Evolutionary conservation across 2,329 filamentous ascomycete species (phyloP).

Genomic region (Beauveria medogensis): DNA sequence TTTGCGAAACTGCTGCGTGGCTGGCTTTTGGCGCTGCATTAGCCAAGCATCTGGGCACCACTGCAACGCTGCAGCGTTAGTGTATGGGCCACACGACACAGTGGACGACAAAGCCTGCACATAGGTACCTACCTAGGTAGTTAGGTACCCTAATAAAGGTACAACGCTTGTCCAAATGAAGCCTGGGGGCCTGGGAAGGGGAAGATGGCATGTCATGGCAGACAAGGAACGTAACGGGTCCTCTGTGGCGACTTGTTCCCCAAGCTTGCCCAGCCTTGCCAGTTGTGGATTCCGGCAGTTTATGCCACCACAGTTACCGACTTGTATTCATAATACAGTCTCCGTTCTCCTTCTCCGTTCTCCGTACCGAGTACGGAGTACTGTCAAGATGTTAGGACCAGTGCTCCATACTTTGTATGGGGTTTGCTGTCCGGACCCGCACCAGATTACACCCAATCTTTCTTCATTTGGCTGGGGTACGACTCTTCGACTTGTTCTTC

Average conservation of each 20-base stretch:
- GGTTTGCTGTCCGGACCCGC: background rate
- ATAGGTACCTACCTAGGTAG: too few relatives aligned
- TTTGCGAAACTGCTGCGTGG: too few relatives aligned
- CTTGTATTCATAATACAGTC: background rate
- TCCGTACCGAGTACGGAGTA: background rate
- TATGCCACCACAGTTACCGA: background rate
- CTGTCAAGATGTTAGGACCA: background rate
- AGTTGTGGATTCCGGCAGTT: background rate
- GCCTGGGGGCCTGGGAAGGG: too few relatives aligned
- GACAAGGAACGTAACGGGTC: too few relatives aligned
- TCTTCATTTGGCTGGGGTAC: slow-evolving; percentile 3
- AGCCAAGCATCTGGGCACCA: too few relatives aligned
- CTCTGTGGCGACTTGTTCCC: background rate
- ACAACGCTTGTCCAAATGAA: too few relatives aligned
- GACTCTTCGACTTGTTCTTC: background rate
- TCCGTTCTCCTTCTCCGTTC: background rate
- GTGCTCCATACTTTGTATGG: background rate
- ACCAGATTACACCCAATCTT: background rate
- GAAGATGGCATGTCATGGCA: too few relatives aligned
- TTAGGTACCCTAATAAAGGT: too few relatives aligned
- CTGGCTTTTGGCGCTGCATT: too few relatives aligned
- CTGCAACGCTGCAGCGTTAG: too few relatives aligned
- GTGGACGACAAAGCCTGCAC: too few relatives aligned
- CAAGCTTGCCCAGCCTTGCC: background rate
- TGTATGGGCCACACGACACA: too few relatives aligned